Evolutionary conservation across 2,329 filamentous ascomycete genomes (phyloP).

Genomic region (Blastomyces percursus): DNA sequence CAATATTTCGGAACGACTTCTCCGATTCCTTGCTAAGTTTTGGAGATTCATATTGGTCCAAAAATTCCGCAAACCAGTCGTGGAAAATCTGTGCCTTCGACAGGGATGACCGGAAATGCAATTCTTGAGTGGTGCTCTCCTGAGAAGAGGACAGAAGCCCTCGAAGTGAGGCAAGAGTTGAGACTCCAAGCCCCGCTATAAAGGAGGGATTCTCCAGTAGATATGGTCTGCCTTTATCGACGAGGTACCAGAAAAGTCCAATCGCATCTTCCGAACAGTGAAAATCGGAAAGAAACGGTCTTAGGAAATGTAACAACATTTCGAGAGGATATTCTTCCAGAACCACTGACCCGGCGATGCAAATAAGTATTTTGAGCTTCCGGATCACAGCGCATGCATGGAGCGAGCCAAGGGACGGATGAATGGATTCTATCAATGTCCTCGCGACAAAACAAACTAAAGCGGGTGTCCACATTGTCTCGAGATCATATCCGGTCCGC

Average conservation of each 20-base stretch:
- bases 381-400: slow-evolving; percentile 79
- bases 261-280: slow-evolving; percentile 87
- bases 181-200: slow-evolving; percentile 66
- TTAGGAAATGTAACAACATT: slow-evolving; percentile 73
- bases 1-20: slow-evolving; percentile 54
- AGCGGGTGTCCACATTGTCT: slow-evolving; percentile 62
- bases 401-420: slow-evolving; percentile 71
- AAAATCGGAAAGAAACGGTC: slow-evolving; percentile 66
- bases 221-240: slow-evolving; percentile 55
- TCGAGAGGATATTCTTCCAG: slow-evolving; percentile 72
- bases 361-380: slow-evolving; percentile 72
- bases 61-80: slow-evolving; percentile 61
- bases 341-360: slow-evolving; percentile 62
- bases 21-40: slow-evolving; percentile 40
- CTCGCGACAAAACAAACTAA: slow-evolving; percentile 64
- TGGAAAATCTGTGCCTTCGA: slow-evolving; percentile 66
- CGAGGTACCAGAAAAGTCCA: slow-evolving; percentile 74
- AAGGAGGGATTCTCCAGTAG: slow-evolving; percentile 60
- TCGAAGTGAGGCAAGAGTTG: slow-evolving; percentile 65
- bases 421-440: slow-evolving; percentile 66
- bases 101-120: slow-evolving; percentile 66
- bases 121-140: slow-evolving; percentile 73
- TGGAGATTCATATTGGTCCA: slow-evolving; percentile 51
- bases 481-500: slow-evolving; percentile 54
- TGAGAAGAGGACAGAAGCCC: slow-evolving; percentile 64